Base-by-base conservation (phyloP, 306 rosid genomes). In the Prunus mira region DNA sequence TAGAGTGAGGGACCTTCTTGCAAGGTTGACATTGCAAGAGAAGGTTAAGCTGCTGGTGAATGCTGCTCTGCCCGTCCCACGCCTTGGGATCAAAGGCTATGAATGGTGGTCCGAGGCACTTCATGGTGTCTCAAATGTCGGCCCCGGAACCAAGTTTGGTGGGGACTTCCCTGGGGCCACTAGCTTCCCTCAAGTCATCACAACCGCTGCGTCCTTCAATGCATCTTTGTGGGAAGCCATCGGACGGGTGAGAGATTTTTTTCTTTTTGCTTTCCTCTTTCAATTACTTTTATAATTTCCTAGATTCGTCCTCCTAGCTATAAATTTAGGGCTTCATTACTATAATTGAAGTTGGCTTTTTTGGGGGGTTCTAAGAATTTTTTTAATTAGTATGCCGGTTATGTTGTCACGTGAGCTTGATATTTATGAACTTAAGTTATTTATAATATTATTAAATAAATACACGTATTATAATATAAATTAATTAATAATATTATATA, bases 81-180 rank as follows among this genome's bases (percentile, higher is more conserved):
- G 96, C 41, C 78, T 94, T 14, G 97, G 98, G 46, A 91, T 94
- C 55, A 81, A 76, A 75, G 89, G 93, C 4, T 94, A 94, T 9
- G 98, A 91, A 69, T 94, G 98, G 98, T 94, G 98, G 98, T 91
- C 97, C n/a, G 98, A 93, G 83, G 98, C 93, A 25, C 97, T 93
- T 63, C 98, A 93, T 32, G 98, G 98, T 1, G 93, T 94, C 43
- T 94, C 97, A 9, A 90, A 91, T 86, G 95, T 86, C 58, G 98
- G 98, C 0, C 98, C 96, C 0, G 98, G 97, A 0, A 89, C 94
- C 5, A 86, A 71, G 80, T 94, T 94, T 52, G 85, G 83, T 18
- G 82, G 84, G 12, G 65, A 41, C 7, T 91, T 91, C 60, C 96
- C 98, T 30, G 93, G 63, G 0, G 95, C 98, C 45, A 94, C 97